phyloP scores from a whole-genome alignment of 2,329 filamentous ascomycete species.

The Simplicillium aogashimaense region DNA sequence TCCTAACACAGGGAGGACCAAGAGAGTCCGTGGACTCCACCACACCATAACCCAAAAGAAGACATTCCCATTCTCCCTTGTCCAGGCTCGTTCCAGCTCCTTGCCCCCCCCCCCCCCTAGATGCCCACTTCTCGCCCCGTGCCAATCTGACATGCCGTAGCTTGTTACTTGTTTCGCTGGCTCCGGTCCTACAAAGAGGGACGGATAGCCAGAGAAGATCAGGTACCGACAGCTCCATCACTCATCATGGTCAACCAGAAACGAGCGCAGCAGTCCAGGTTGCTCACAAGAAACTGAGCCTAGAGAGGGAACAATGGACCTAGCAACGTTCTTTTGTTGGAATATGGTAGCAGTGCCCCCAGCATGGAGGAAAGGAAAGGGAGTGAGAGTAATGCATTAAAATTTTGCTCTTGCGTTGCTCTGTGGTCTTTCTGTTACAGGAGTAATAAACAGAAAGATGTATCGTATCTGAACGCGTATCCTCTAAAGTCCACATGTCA shows the following conservation, averaged over 20 bases:
- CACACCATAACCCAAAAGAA: not conserved
- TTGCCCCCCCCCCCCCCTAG: conserved; percentile 4
- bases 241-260: no score
- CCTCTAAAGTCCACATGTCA: not conserved
- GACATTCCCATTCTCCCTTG: not conserved
- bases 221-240: no score
- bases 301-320: no score
- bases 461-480: conserved; percentile 55
- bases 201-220: no score
- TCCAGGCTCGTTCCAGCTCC: not conserved
- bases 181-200: no score
- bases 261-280: no score
- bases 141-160: not conserved
- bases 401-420: conserved; percentile 48
- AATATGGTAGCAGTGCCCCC: no score
- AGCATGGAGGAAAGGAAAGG: no score
- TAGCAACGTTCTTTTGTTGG: no score
- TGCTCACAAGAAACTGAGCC: no score
- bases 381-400: no score
- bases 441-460: conserved; percentile 36
- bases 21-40: not conserved
- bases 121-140: conserved; percentile 1
- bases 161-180: no score
- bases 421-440: conserved; percentile 49
- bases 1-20: not conserved